Base-by-base conservation (phyloP, 1,284 basidiomycete genomes). In the Pyrrhoderma lamaoense region DNA sequence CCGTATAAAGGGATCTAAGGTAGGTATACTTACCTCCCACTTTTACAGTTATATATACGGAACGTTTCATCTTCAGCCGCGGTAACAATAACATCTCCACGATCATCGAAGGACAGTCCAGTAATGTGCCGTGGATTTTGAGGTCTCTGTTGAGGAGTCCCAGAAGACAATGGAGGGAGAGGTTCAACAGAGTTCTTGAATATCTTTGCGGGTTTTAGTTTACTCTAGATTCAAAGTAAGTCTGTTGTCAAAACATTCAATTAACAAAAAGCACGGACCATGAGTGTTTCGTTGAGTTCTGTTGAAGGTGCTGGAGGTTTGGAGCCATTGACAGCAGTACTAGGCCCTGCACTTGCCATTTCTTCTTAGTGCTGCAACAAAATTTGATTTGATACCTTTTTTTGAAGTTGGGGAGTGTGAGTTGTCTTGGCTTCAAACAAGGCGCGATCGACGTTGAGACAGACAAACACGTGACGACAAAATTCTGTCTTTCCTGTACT, bases 11-110 rank as follows among this genome's bases (percentile, higher is more conserved):
- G 45, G 53, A 60, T 63, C n/a, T n/a, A n/a, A n/a, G n/a, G n/a
- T n/a, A 63, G 53, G 58, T 23, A 9, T 59, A 88, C 94, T 83
- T 76, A 85, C 94, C 89, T 93, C 71, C 94, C 96, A 59, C 78
- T 81, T 72, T 85, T 85, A 62, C 85, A 89, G 65, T 80, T 93
- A 64, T 93, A 99, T 51, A 97, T 62, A 45, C 90, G 78, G 65
- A 99, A 92, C 1, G 84, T 85, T 68, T 98, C 94, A 63, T 99
- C 95, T 64, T 96, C 89, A n/a, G 77, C 84, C 0, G 92, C 86
- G 3, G 93, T 95, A 36, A 98, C 75, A 39, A 95, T 70, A 54
- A 79, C 76, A 58, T 93, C 87, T 3, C 96, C 96, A 60, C 79
- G 72, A 64, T 97, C 93, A 64, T 98, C 95, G 64, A 95, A 99